Evolutionary conservation across 2,329 filamentous ascomycete genomes (phyloP).

Genomic region (Pestalotiopsis sp.): DNA sequence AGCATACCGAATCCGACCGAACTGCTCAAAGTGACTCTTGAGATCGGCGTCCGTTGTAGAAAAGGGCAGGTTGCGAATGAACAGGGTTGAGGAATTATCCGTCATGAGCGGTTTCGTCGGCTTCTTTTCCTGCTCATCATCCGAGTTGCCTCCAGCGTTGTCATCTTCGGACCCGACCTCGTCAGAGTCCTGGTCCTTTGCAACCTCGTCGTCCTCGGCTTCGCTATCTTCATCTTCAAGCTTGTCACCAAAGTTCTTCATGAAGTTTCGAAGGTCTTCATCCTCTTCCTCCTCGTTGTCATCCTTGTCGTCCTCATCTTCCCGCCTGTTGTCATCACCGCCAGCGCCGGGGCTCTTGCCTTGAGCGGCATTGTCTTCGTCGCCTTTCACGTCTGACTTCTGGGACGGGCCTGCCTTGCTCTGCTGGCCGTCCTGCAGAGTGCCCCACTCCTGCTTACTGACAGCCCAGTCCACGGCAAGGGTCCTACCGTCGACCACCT

Average conservation of each 20-base stretch:
- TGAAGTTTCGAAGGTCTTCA: constrained; percentile 55
- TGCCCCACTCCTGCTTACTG: constrained; percentile 84
- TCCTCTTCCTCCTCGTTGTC: constrained; percentile 41
- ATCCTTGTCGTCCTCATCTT: constrained; percentile 29
- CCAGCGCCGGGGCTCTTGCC: constrained; percentile 39
- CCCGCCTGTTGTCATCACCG: constrained; percentile 31
- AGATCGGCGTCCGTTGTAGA: constrained; percentile 81
- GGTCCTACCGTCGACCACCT: constrained; percentile 82
- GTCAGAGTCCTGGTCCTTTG: constrained; percentile 33
- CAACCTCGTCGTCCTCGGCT: constrained; percentile 42
- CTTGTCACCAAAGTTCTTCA: constrained; percentile 57
- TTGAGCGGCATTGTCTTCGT: constrained; percentile 34
- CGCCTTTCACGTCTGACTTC: constrained; percentile 27
- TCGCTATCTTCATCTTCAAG: constrained; percentile 60
- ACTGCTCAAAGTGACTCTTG: constrained; percentile 83
- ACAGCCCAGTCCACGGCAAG: constrained; percentile 97
- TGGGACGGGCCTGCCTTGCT: constrained; percentile 31
- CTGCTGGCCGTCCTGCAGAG: constrained; percentile 51
- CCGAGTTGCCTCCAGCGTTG: constrained; percentile 20
- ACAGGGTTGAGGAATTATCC: constrained; percentile 78
- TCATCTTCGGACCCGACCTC: constrained; percentile 36
- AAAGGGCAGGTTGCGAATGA: constrained; percentile 93
- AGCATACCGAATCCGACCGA: constrained; percentile 88
- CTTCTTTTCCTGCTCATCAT: constrained; percentile 36
- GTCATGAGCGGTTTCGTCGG: constrained; percentile 42